Evolutionary conservation across 2,329 filamentous ascomycete species (phyloP), one percentile per base, ranked within the genome.

Genomic region (Colletotrichum sp.): DNA sequence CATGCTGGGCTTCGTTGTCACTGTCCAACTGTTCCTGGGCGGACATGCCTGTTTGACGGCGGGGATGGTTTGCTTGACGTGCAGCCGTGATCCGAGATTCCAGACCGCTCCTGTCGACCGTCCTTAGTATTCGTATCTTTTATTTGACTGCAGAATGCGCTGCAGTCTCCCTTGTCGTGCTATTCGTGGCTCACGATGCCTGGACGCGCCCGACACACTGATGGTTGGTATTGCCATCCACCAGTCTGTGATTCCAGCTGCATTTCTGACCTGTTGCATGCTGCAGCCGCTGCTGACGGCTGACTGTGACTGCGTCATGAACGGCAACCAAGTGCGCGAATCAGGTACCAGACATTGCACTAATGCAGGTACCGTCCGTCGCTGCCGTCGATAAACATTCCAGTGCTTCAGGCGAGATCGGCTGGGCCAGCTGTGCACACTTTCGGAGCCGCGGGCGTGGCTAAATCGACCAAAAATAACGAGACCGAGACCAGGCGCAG

Each of bases 301-400:
- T 76, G 70, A 74, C 74, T 32, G 59, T 52, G 36, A 36, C 65
- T 69, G 74, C 49, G 65, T 76, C 59, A 74, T 34, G 24, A 64
- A 44, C 64, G 30, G 28, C 21, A 28, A 18, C 36, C 15, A 59
- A 26, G 21, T 28, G 55, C 55, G 59, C 63, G 55, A 30, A 49
- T 36, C 74, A 73, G 55, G 71, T 68, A 68, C 65, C 64, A 71
- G 36, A 18, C 26, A 57, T 36, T 71, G 49, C 70, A 64, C 73
- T 73, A 76, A 73, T 65, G 73, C 73, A 76, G 73, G 73, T 68
- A 76, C 73, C 57, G 57, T 30, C 59, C 65, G 73, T 49, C 44
- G 34, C 36, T 28, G 64, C 49, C 59, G 59, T 52, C 44, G 49
- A 52, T 18, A n/a, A 64, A 64, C 44, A 67, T 39, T 69, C 49